These are phyloP conservation scores for Aspergillus ostianus DNA, from an alignment of 495 filamentous ascomycete genomes.

Conservation along the genomic window DNA sequence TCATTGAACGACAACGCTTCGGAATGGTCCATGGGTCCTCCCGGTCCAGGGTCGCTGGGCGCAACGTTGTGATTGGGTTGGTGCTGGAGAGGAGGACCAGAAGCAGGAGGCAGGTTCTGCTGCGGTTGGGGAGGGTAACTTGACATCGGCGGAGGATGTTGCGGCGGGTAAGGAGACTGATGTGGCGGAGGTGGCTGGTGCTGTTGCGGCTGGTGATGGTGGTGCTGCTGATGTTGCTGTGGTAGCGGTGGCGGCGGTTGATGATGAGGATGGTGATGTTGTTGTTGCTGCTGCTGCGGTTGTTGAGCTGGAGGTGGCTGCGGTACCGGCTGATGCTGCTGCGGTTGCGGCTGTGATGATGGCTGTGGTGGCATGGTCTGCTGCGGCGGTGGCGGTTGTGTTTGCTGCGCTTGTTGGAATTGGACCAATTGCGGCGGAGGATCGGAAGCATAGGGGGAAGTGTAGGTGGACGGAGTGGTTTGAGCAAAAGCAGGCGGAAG, in stretches of 20 bases:
- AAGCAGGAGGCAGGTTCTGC: constrained; percentile 27
- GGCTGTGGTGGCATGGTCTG: constrained; percentile 27
- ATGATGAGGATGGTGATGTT: constrained; percentile 29
- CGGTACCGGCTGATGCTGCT: constrained; percentile 23
- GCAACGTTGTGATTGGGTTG: constrained; percentile 21
- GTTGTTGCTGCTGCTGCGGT: constrained; percentile 30
- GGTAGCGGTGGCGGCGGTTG: constrained; percentile 31
- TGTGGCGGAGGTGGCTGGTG: constrained; percentile 29
- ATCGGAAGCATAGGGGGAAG: constrained; percentile 43
- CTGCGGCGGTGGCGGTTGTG: constrained; percentile 24
- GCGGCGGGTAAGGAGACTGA: constrained; percentile 31
- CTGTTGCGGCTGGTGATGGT: constrained; percentile 25
- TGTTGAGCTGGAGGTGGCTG: constrained; percentile 29
- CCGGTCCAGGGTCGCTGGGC: constrained; percentile 47
- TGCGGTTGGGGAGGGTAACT: constrained; percentile 30
- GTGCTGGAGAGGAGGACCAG: constrained; percentile 26
- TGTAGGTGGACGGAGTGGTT: constrained; percentile 40
- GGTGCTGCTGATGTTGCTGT: constrained; percentile 32
- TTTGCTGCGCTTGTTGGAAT: constrained; percentile 31
- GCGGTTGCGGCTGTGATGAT: constrained; percentile 29
- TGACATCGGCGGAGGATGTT: constrained; percentile 24
- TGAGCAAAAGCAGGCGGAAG: constrained; percentile 45
- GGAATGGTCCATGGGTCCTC: constrained; percentile 42
- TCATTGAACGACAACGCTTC: constrained; percentile 46
- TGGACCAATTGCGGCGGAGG: constrained; percentile 36